Evolutionary conservation across 352 stramenopile species (phyloP), one percentile per base, ranked within the genome.

Genomic region (Phytopythium sindhum): DNA sequence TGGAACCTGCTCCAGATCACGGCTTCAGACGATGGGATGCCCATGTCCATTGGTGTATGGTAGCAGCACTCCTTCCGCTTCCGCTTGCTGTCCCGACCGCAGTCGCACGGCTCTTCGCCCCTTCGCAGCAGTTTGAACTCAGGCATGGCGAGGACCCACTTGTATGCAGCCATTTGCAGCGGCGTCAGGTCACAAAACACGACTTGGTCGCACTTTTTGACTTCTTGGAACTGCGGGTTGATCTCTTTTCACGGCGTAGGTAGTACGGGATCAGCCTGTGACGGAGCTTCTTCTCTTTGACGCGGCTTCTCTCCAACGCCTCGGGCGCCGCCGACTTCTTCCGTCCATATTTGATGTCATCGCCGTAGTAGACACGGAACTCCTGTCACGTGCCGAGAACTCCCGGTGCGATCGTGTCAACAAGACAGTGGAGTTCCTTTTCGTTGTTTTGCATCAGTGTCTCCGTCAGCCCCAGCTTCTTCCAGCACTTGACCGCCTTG

Each of bases 401-500:
- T 5, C 74, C 78, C n/a, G 78, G 85, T 26, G 68, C 78, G 47
- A 94, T 90, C 0, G 82, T 92, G 26, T 92, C 73, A 14, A 94
- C 68, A 37, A 94, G 68, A 42, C 81, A 94, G 50, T 92, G 84
- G 1, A 94, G 68, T 53, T 94, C 86, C 59, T 89, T 90, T 51
- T 91, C 80, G 47, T 95, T 95, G 59, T 95, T 95, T 61, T 96
- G 87, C 74, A 96, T 90, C 47, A 92, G 73, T 23, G 92, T 97
- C 12, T 90, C 92, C 6, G 91, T 97, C 19, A 98, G 80, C 28
- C 96, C 84, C 17, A 98, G 69, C 41, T 85, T 91, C 14, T 77
- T 82, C 0, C 72, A 57, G 53, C 86, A 93, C 60, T 64, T 75
- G 45, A 91, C 76, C 6, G 73, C 62, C 35, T 89, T 89, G 0